Base-by-base conservation (phyloP, 192 early-diverging fungal species). In the Coemansia sp. region DNA sequence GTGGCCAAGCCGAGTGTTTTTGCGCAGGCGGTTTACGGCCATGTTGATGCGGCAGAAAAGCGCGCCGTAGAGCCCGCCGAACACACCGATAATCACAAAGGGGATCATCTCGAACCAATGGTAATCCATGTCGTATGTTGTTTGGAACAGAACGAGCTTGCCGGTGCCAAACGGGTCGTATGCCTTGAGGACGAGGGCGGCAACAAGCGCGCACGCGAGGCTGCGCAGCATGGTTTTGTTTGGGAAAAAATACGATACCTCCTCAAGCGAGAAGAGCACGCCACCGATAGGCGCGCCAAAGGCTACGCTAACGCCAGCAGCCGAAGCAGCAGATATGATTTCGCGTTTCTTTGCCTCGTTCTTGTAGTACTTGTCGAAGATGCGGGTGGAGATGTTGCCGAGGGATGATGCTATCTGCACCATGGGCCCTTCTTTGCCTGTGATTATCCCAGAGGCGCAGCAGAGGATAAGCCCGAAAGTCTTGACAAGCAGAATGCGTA, bases 201-300 rank as follows among this genome's bases (percentile, higher is more conserved):
- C 78, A 39, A 89, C 87, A 35, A 93, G 81, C 6, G 92, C 90
- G 26, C 88, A 92, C 38, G 92, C 86, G 60, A 86, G 88, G 52
- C 87, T 88, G 60, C 89, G 84, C 24, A 91, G 81, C 86, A 93
- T 88, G 26, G 78, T 81, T 72, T 81, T 81, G 66, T 85, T 77
- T 21, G 78, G 76, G 62, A 88, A 96, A 64, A 91, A 94, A 66
- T 95, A 96, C 52, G 89, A 91, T 60, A 96, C 91, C 66, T 96
- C 94, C 69, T 98, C 97, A 21, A 98, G 80, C 33, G 92, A 92
- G 69, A 97, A 96, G 60, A 98, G 79, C 15, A 98, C 95, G 5
- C 95, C 96, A 43, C 97, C 97, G 66, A 98, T 95, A 0, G 97
- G 97, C 2, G 96, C 93, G 24, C 95, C 97, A 81, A 98, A 98